Evolutionary conservation across 495 filamentous ascomycete species (phyloP).

Genomic region (Venustampulla echinocandica): DNA sequence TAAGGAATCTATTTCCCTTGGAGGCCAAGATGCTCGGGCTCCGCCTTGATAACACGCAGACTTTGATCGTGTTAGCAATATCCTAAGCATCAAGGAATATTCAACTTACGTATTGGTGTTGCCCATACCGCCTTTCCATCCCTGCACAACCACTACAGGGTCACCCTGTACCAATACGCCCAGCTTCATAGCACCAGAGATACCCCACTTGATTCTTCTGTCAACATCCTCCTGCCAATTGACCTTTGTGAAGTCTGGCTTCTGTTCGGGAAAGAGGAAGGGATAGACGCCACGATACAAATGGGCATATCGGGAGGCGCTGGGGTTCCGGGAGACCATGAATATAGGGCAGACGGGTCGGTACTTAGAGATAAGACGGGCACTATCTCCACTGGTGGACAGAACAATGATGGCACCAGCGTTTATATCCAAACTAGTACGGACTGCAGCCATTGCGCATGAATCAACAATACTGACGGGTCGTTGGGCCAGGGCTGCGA

Average conservation of each 20-base stretch:
- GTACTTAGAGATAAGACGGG: constrained; percentile 94
- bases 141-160: constrained; percentile 88
- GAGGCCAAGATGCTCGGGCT: constrained; percentile 40
- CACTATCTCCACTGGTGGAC: constrained; percentile 84
- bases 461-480: constrained; percentile 83
- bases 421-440: constrained; percentile 87
- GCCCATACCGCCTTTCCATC: constrained; percentile 94
- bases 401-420: constrained; percentile 91
- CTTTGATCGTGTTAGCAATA: constrained; percentile 12
- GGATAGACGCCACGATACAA: constrained; percentile 97
- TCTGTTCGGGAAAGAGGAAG: constrained; percentile 84
- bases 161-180: constrained; percentile 76
- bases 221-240: constrained; percentile 99
- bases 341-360: constrained; percentile 96
- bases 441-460: constrained; percentile 92
- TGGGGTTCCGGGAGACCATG: constrained; percentile 87
- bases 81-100: not conserved
- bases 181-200: constrained; percentile 72
- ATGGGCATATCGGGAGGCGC: constrained; percentile 82
- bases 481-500: constrained; percentile 69
- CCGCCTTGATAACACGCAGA: constrained; percentile 48
- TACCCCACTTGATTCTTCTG: constrained; percentile 90
- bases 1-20: constrained; percentile 11
- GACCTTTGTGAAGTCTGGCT: constrained; percentile 81
- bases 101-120: constrained; percentile 78